phyloP scores from a whole-genome alignment of 306 rosid genomes.

The Sphenostylis stenocarpa region DNA sequence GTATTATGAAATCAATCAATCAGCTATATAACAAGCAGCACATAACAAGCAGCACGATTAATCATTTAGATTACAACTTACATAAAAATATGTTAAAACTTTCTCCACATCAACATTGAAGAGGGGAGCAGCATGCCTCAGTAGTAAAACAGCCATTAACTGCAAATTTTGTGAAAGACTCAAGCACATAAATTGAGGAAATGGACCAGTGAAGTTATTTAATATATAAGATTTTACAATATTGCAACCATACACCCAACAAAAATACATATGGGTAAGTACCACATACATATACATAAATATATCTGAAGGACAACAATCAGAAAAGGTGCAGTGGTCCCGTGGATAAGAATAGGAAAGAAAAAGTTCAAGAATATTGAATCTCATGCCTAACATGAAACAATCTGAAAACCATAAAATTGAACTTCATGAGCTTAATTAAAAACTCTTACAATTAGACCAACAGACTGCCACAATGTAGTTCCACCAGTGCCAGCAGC shows the following conservation, averaged over 20 bases:
- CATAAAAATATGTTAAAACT: conserved; percentile 54
- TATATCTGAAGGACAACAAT: too few species aligned
- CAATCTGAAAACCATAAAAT: neutral
- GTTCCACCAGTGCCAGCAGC: conserved; percentile 47
- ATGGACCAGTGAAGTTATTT: neutral
- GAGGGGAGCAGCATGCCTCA: conserved; percentile 53
- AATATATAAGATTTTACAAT: neutral
- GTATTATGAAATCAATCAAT: neutral
- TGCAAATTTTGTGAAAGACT: conserved; percentile 28
- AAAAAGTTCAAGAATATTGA: neutral
- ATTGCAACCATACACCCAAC: too few species aligned
- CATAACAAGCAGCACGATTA: neutral
- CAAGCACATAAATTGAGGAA: neutral
- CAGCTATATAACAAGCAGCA: neutral
- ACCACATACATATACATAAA: too few species aligned
- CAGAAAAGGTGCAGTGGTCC: too few species aligned
- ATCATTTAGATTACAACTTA: conserved; percentile 36
- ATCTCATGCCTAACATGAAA: neutral
- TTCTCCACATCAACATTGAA: conserved; percentile 38
- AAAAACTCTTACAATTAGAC: conserved; percentile 48
- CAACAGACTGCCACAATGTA: conserved; percentile 55
- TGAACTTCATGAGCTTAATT: conserved; percentile 5
- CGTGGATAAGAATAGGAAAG: too few species aligned
- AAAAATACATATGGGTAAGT: too few species aligned
- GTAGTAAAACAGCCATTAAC: conserved; percentile 63